Percentiles rank a stretch among this genome's conserved stretches.
Evolutionary conservation across 331 rosid genomes (phyloP).

Genomic region (Spiraea crenata): DNA sequence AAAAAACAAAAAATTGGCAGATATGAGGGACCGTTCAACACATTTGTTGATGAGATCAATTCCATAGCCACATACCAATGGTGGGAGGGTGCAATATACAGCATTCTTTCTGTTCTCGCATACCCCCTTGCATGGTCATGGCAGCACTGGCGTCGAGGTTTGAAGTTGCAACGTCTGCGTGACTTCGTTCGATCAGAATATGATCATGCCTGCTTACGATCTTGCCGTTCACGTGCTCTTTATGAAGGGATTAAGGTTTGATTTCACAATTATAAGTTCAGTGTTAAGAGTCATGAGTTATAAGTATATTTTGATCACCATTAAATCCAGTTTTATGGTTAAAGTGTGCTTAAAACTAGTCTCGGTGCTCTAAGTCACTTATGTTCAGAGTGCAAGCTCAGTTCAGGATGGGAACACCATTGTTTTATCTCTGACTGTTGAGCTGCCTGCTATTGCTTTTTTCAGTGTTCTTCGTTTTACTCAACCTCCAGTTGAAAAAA

Average conservation of each 20-base stretch:
- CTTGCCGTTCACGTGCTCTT: slow-evolving; percentile 98
- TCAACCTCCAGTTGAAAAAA: no score
- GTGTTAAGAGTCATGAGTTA: slow-evolving; percentile 3
- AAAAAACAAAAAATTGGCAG: slow-evolving; percentile 37
- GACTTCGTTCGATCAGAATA: slow-evolving; percentile 97
- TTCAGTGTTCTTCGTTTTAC: neutral
- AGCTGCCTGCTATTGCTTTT: neutral
- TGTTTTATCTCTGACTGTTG: neutral
- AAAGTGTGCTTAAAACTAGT: neutral
- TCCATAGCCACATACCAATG: slow-evolving; percentile 89
- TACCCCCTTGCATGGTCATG: slow-evolving; percentile 97
- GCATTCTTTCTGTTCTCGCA: slow-evolving; percentile 67
- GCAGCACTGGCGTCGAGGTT: slow-evolving; percentile 90
- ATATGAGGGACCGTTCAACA: slow-evolving; percentile 84
- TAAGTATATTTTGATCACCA: neutral
- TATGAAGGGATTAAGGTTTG: slow-evolving; percentile 98
- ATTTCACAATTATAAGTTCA: slow-evolving; percentile 10
- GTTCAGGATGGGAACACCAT: neutral
- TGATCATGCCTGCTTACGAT: slow-evolving; percentile 90
- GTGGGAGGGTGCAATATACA: slow-evolving; percentile 99
- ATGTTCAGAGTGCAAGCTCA: no score
- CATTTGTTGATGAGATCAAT: slow-evolving; percentile 91
- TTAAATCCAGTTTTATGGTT: neutral
- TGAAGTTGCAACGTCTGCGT: slow-evolving; percentile 82
- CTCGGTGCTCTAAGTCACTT: neutral